These are phyloP conservation scores for Thymus quinquecostatus DNA, from an alignment of 257 asterid species.

Conservation along the genomic window DNA sequence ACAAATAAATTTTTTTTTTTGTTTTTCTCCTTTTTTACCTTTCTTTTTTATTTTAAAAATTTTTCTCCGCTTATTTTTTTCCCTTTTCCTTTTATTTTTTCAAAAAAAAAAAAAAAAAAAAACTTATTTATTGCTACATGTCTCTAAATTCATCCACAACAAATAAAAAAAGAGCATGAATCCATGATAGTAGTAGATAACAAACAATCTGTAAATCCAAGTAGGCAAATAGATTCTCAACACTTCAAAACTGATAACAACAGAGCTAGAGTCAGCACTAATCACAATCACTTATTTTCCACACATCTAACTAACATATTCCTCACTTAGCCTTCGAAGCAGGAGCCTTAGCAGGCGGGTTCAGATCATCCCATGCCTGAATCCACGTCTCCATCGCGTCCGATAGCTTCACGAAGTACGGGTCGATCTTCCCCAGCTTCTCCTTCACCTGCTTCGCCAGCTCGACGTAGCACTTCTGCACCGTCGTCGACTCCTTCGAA, in stretches of 20 bases:
- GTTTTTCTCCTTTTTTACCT: no score
- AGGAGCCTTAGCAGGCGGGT: constrained; percentile 40
- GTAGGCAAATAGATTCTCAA: neutral
- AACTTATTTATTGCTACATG: no score
- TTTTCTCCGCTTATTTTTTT: no score
- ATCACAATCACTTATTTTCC: neutral
- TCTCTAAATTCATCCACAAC: no score
- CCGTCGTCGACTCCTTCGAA: constrained; percentile 75
- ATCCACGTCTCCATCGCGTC: constrained; percentile 93
- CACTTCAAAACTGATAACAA: neutral
- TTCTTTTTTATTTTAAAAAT: no score
- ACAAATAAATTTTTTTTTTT: no score
- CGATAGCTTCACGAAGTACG: constrained; percentile 70
- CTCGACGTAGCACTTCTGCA: constrained; percentile 77
- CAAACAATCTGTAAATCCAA: constrained; percentile 2
- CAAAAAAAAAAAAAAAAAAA: no score
- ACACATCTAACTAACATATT: neutral
- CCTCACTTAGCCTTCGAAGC: constrained; percentile 29
- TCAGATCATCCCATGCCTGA: constrained; percentile 92
- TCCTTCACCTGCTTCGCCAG: constrained; percentile 75
- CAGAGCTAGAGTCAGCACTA: neutral
- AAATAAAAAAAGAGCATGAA: no score
- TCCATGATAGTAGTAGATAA: neutral
- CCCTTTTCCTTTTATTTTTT: no score
- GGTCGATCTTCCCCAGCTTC: constrained; percentile 72